Evolutionary conservation across 345 rosid species (phyloP).

Genomic region (Punica granatum): DNA sequence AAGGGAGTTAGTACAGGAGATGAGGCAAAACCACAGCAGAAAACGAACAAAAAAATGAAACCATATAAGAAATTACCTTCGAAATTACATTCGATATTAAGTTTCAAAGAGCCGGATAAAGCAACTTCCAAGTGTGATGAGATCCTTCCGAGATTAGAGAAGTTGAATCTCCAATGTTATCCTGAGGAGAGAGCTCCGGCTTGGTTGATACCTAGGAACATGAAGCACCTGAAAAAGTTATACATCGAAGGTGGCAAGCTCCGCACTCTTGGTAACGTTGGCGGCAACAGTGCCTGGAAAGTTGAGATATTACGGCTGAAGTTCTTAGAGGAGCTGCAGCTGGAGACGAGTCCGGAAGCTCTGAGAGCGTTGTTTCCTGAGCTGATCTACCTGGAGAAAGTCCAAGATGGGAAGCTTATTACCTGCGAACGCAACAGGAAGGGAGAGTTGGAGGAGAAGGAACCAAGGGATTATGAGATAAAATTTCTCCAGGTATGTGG

Average conservation of each 20-base stretch:
- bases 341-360: neutral
- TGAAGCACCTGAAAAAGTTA: slow-evolving; percentile 6
- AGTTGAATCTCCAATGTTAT: slow-evolving; percentile 13
- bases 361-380: neutral
- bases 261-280: neutral
- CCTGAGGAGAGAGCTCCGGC: neutral
- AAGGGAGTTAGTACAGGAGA: neutral
- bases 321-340: neutral
- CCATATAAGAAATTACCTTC: neutral
- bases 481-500: no score
- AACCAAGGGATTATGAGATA: neutral
- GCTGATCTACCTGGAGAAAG: neutral
- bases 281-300: neutral
- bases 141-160: neutral
- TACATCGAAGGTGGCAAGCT: slow-evolving; percentile 29
- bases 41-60: neutral
- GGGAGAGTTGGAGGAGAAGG: neutral
- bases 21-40: neutral
- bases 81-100: neutral
- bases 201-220: slow-evolving; percentile 7
- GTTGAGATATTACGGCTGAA: neutral
- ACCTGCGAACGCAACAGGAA: neutral
- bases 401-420: neutral
- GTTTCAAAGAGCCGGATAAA: no score
- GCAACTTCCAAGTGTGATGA: neutral